Evolutionary conservation across 345 rosid genomes (phyloP).

Genomic region (Gossypium mustelinum): DNA sequence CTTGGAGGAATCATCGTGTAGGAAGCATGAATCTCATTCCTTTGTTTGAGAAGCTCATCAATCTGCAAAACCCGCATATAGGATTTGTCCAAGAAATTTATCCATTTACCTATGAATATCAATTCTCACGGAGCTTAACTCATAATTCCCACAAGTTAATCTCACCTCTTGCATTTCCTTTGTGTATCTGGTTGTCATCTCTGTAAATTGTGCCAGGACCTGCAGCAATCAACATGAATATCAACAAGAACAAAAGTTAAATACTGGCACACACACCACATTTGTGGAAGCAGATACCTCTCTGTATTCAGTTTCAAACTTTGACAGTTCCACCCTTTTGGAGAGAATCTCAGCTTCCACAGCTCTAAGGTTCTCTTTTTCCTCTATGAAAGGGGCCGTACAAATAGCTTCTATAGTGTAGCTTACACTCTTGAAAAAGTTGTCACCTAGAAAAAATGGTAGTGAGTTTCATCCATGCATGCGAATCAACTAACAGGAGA

Average conservation of each 20-base stretch:
- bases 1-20: constrained; percentile 61
- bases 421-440: constrained; percentile 83
- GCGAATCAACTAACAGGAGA: constrained; percentile 9
- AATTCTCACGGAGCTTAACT: not conserved
- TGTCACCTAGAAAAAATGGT: constrained; percentile 61
- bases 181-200: constrained; percentile 88
- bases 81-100: not conserved
- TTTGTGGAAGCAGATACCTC: constrained; percentile 45
- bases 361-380: constrained; percentile 75
- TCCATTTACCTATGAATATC: not conserved
- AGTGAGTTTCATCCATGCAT: constrained; percentile 16
- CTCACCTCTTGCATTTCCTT: constrained; percentile 92
- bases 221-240: constrained; percentile 25
- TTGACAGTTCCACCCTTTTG: constrained; percentile 76
- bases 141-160: constrained; percentile 15
- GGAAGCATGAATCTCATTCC: constrained; percentile 75
- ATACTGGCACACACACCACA: constrained; percentile 5
- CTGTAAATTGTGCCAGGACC: constrained; percentile 82
- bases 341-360: constrained; percentile 83
- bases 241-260: constrained; percentile 6
- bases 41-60: constrained; percentile 78
- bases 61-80: constrained; percentile 47
- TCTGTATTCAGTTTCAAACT: constrained; percentile 91
- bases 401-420: constrained; percentile 88
- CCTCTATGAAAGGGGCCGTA: constrained; percentile 67